A percentile compares a stretch with the other conserved stretches of the same genome.
phyloP scores from a whole-genome alignment of 2,329 filamentous ascomycete species.

The Metarhizium anisopliae region DNA sequence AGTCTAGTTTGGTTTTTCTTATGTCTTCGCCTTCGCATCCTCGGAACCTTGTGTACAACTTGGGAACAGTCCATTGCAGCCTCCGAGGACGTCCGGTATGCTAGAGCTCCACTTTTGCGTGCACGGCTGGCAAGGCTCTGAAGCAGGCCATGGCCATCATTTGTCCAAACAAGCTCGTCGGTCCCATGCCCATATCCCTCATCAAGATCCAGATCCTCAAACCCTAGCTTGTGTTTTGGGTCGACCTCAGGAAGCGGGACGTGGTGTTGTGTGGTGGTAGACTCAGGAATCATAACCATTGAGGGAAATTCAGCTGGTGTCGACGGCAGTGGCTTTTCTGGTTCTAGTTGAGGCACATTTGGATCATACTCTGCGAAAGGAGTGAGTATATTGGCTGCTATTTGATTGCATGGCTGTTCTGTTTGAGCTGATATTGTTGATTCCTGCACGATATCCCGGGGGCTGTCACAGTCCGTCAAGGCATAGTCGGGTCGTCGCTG shows the following conservation, averaged over 20 bases:
- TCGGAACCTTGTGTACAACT: constrained; percentile 7
- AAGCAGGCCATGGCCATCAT: not conserved
- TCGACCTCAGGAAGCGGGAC: not conserved
- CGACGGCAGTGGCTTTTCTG: not conserved
- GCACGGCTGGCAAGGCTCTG: constrained; percentile 1
- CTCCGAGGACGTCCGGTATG: constrained; percentile 7
- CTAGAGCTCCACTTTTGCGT: constrained; percentile 4
- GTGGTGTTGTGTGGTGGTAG: not conserved
- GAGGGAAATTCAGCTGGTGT: not conserved
- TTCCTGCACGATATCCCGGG: not conserved
- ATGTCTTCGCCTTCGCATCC: constrained; percentile 9
- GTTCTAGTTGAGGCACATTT: not conserved
- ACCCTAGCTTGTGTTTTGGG: not conserved
- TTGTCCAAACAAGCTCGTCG: constrained; percentile 5
- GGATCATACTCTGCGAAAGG: not conserved
- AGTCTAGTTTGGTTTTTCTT: constrained; percentile 4
- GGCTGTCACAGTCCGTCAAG: not conserved
- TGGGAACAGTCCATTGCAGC: constrained; percentile 8
- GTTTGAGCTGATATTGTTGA: not conserved
- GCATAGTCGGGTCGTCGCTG: not conserved
- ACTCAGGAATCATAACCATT: not conserved
- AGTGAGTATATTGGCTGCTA: not conserved
- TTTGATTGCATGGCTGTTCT: not conserved
- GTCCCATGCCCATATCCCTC: constrained; percentile 7
- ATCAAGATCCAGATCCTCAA: constrained; percentile 4